Evolutionary conservation across 2,329 filamentous ascomycete genomes (phyloP), one percentile per base, ranked within the genome.

Genomic region (Cladosporium sp.): DNA sequence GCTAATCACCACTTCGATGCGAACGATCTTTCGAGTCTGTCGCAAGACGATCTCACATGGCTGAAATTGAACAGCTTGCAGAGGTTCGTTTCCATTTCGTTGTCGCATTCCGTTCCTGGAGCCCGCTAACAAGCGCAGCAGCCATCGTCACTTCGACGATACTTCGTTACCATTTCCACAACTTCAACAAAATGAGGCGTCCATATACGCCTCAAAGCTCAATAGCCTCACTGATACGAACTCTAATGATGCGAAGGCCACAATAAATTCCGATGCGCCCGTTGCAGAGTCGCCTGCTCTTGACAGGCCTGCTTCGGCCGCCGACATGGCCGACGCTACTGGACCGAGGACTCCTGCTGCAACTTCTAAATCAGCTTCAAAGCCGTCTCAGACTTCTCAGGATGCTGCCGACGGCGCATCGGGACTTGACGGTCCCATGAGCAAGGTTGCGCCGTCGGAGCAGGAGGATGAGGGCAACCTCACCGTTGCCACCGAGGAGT

Each of bases 81-180:
- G 59, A 77, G 77, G 81, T 50, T n/a, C 41, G 48, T 22, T 34
- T 43, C 31, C 7, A n/a, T 37, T 18, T 16, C 40, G 14, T 54
- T 38, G 43, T 49, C 37, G 37, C 38, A 43, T 43, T 9, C 32
- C 14, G 37, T 48, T 37, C n/a, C 44, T 37, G 32, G 28, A 53
- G 13, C 10, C 31, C 44, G 43, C 50, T 53, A 46, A 53, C 50
- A 46, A 46, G 44, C 44, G 4, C 43, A 35, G 35, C 60, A 82
- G 80, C 74, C 77, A 77, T 60, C 77, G 75, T 56, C 73, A 72
- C 64, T 83, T 82, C 68, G 72, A 80, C 65, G 77, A 80, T 66
- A 67, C 73, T 58, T 78, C 78, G 48, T 71, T 81, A 40, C 77
- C 75, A 56, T 66, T 63, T 54, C 65, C 66, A 41, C 46, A 54